Conservation (phyloP, 148 eudicot species). For the Rhododendron kiyosumense region DNA sequence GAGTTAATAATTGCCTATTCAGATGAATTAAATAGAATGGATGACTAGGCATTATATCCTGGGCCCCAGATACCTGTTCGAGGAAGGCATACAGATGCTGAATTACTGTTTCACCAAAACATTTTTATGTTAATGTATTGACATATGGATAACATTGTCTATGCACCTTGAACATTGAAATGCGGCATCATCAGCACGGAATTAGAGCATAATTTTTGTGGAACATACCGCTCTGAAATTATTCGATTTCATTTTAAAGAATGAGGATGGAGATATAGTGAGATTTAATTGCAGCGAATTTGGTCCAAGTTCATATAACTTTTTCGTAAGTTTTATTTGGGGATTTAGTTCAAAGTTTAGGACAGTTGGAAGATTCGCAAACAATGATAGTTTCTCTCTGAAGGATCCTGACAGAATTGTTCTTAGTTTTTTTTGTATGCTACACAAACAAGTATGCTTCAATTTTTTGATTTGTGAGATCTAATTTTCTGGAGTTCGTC, state of each 20-base stretch:
- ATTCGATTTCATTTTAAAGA: not conserved
- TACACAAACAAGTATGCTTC: not conserved
- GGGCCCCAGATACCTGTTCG: not conserved
- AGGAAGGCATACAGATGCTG: not conserved
- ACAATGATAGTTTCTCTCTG: not conserved
- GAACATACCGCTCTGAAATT: not conserved
- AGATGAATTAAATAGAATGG: not conserved
- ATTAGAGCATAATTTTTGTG: not conserved
- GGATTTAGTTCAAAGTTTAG: not conserved
- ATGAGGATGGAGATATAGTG: not conserved
- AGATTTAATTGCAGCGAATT: not conserved
- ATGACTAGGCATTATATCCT: not conserved
- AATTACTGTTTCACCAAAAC: not conserved
- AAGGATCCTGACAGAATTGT: not conserved
- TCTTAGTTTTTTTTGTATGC: not conserved
- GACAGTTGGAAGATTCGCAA: not conserved
- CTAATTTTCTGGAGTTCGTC: not conserved
- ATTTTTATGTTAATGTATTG: not conserved
- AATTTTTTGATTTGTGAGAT: not conserved
- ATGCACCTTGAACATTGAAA: not conserved
- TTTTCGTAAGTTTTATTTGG: not conserved
- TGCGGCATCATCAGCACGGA: not conserved
- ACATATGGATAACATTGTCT: not conserved
- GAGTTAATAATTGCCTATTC: not conserved
- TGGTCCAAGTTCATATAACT: not conserved